Base-by-base conservation (phyloP, 495 filamentous ascomycete species). In the Penicillium ochrochloron region DNA sequence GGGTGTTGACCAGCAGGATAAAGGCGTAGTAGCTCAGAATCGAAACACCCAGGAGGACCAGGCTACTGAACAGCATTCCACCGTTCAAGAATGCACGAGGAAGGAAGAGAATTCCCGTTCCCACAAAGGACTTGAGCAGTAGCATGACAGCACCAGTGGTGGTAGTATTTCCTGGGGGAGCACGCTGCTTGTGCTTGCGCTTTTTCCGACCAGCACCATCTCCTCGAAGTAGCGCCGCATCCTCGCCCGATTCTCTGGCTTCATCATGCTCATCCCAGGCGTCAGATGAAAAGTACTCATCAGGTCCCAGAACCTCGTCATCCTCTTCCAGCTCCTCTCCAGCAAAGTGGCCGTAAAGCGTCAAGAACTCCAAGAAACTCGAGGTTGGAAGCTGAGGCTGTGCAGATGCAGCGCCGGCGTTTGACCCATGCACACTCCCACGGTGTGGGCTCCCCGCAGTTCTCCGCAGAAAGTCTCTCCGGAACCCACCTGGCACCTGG, bases 291-390 rank as follows among this genome's bases (percentile, higher is more conserved):
- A 95, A 93, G 71, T 94, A 97, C 66, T 96, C 93, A 74, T 94
- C 90, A 6, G 90, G 90, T 17, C 82, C 84, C 62, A 96, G 78
- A 3, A 86, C 92, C 72, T 97, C 94, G 60, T 98, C 94, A 67
- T 97, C 95, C 72, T 97, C 93, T 75, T 97, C 93, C 8, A 99
- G 83, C 72, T 96, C 88, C 76, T 99, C 95, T 71, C 95, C 95
- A 17, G 95, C 95, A 74, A 98, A 99, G 78, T 98, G 96, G 5
- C 96, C 95, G 68, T 97, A 97, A 17, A 99, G 82, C 9, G 90
- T 93, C 56, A 99, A 75, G 68, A 98, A 99, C 73, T 99, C 96
- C 50, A 97, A 86, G 70, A 99, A 99, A 76, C 89, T 98, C 66
- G 76, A 92, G 14, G 95, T 96, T 50, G 97, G 86, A 17, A 96